Base-by-base conservation (phyloP, 306 rosid species). In the Hippophae gyantsensis region DNA sequence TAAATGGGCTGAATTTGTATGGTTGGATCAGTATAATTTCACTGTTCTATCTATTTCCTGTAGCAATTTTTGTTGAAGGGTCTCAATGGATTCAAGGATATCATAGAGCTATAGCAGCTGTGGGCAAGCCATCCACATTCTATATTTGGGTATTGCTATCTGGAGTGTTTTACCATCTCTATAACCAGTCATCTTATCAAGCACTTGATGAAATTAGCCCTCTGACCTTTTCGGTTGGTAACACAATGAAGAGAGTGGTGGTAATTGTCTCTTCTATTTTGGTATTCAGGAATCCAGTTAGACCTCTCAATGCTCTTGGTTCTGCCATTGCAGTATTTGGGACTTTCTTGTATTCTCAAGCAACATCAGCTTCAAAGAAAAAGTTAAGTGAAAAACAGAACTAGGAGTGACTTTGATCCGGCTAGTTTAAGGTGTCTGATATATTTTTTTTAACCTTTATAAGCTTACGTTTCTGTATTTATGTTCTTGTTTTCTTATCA, bases 161-260 rank as follows among this genome's bases (percentile, higher is more conserved):
- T 58, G 96, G 98, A 10, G 72, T 92, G 60, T 92, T 88, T 76
- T 92, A 92, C 74, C 96, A 87, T 83, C 90, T 92, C 23, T 92
- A 92, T 74, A 88, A 92, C 64, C 99, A 92, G 69, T 92, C 99
- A 6, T 87, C 96, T 45, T 92, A 92, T 62, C 93, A 88, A 78
- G 99, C 99, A 40, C 70, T 92, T 13, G 95, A 92, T 69, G 85
- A 92, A n/a, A 88, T 85, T 68, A 87, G 89, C 56, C 96, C 98
- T 0, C 62, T 92, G 60, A 88, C 88, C 42, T 92, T 92, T 69
- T 92, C 96, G 0, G 99, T 92, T 3, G 99, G 99, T 11, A 92
- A 92, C 76, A 88, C 99, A 13, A 88, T 92, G 95, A 92, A 87
- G 80, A 79, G 99, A 63, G 96, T 92, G 67, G 95, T 85, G 69